phyloP scores from a whole-genome alignment of 768 basidiomycete genomes.

The Saitozyma podzolica region DNA sequence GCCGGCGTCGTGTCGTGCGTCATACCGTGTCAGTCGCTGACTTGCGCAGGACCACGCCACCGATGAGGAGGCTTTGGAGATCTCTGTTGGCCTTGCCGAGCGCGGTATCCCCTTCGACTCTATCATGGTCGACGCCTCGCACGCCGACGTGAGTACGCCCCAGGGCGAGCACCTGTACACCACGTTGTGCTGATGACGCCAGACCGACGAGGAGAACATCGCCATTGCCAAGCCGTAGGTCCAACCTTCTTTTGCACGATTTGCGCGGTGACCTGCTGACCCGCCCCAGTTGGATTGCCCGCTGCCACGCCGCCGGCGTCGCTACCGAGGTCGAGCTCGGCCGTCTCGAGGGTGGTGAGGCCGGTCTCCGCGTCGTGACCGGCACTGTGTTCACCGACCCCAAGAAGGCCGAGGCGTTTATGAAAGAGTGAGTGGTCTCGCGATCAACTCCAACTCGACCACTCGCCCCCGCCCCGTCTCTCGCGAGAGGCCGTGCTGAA shows the following conservation, averaged over 20 bases:
- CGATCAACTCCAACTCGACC: too few relatives aligned
- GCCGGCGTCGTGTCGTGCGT: too few relatives aligned
- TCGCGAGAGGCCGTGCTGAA: not conserved
- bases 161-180: not conserved
- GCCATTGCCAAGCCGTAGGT: slow-evolving; percentile 38
- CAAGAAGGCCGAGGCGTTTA: slow-evolving; percentile 50
- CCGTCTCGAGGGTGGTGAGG: slow-evolving; percentile 51
- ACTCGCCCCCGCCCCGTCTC: too few relatives aligned
- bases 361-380: slow-evolving; percentile 47
- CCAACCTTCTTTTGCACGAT: too few relatives aligned
- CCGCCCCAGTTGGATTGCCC: slow-evolving; percentile 34
- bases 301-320: slow-evolving; percentile 49
- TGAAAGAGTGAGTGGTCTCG: slow-evolving; percentile 38
- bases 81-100: slow-evolving; percentile 50
- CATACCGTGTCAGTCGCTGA: too few relatives aligned
- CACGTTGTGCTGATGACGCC: not conserved
- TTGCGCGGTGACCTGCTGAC: too few relatives aligned
- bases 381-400: slow-evolving; percentile 53
- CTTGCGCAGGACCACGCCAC: slow-evolving; percentile 44
- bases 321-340: slow-evolving; percentile 54
- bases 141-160: slow-evolving; percentile 41
- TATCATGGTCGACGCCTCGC: slow-evolving; percentile 54
- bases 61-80: slow-evolving; percentile 51
- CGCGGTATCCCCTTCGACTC: slow-evolving; percentile 52
- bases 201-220: slow-evolving; percentile 50